Base-by-base conservation (phyloP, 169 alveolate genomes). In the Babesia ovata region DNA sequence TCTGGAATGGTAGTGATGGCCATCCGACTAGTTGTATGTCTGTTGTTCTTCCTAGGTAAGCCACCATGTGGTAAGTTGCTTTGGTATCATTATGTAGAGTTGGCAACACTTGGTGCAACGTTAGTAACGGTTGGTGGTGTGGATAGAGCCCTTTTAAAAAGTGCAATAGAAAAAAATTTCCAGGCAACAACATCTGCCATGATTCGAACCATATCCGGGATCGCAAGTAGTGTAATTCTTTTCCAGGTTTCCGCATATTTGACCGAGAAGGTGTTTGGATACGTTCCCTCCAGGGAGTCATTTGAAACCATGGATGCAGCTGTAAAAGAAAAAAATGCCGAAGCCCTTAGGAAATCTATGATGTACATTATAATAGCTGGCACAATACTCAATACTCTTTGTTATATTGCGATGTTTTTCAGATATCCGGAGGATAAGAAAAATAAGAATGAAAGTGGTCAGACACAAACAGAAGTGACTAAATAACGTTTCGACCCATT, bases 21-120 rank as follows among this genome's bases (percentile, higher is more conserved):
- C 6, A 22, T 50, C 26, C 26, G 74, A 22, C 26, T 65, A 2
- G 24, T 11, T 19, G 61, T 24, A 16, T 22, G 59, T 21, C 11
- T 26, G 0, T 28, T 19, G 6, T 65, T 65, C n/a, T 65, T 65
- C 61, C 24, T 65, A 44, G 74, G 74, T n/a, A 36, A 59, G 45
- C 8, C 4, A 7, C 63, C 62, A 11, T 13, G 13, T 8, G 74
- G 74, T 2, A 19, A n/a, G 16, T 11, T 65, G 44, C 63, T 8
- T n/a, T 65, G 74, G 74, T 33, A 48, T 33, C 74, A 65, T 33
- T 65, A 29, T 13, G 12, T 45, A 48, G 74, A 44, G n/a, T 65
- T 44, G 44, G 12, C 26, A 36, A 26, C 22, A 0, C 33, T 65
- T 9, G 74, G 74, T 1, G 74, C 61, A 17, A 19, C 74, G 33